Conservation (phyloP, 2,329 filamentous ascomycete genomes). For the Cordyceps tenuipes region DNA sequence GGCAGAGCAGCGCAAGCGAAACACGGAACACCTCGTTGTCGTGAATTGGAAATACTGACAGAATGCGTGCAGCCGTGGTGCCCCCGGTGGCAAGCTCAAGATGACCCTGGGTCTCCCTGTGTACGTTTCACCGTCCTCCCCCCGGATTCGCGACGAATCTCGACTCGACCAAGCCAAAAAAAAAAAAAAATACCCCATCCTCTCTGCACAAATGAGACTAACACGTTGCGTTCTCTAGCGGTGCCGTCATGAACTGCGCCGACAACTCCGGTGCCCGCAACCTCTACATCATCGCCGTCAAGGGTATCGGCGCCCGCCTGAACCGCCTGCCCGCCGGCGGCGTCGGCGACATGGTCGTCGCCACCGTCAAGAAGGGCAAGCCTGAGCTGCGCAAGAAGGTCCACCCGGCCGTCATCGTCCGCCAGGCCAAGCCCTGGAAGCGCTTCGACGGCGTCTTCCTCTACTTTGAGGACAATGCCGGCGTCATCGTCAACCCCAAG, state of each 20-base stretch:
- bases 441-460: conserved; percentile 96
- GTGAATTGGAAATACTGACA: conserved; percentile 23
- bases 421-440: conserved; percentile 99
- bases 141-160: too few relatives aligned
- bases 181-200: too few relatives aligned
- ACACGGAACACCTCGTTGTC: background rate
- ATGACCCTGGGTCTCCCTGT: conserved; percentile 99
- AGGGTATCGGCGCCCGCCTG: conserved; percentile 93
- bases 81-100: conserved; percentile 99
- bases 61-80: conserved; percentile 57
- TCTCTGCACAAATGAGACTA: conserved; percentile 10
- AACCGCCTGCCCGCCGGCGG: conserved; percentile 96
- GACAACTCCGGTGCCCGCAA: conserved; percentile 99
- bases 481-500: conserved; percentile 99
- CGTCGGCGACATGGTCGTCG: conserved; percentile 99
- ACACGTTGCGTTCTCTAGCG: conserved; percentile 45
- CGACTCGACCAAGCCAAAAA: background rate
- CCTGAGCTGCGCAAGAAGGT: conserved; percentile 99
- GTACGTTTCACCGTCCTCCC: conserved; percentile 52
- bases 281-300: conserved; percentile 99
- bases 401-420: conserved; percentile 97
- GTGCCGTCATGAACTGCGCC: conserved; percentile 99
- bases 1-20: conserved; percentile 7
- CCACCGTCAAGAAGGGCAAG: conserved; percentile 99
- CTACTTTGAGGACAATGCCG: conserved; percentile 99